Conservation (phyloP, 257 asterid species). For the Thymus quinquecostatus region DNA sequence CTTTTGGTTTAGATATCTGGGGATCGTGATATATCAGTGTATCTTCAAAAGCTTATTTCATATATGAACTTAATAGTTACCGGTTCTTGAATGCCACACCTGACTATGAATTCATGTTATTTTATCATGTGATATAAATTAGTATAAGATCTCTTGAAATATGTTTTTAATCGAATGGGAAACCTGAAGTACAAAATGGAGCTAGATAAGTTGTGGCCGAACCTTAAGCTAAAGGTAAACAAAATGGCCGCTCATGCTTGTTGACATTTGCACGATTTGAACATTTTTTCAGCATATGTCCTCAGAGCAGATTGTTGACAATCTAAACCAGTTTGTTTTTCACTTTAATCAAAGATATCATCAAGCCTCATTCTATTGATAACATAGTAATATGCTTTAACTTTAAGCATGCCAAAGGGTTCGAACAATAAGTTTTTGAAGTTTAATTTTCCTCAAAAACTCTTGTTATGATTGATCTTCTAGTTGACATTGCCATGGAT, state of each 20-base stretch:
- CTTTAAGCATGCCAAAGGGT: background rate
- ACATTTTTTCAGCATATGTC: background rate
- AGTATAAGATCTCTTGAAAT: background rate
- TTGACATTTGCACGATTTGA: background rate
- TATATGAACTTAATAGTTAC: background rate
- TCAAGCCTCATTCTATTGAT: background rate
- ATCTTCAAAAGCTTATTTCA: background rate
- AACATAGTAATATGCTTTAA: background rate
- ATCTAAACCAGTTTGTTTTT: background rate
- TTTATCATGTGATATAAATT: background rate
- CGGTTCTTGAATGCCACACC: background rate
- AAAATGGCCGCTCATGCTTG: background rate
- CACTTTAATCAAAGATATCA: background rate
- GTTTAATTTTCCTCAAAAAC: background rate
- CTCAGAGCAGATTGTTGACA: background rate
- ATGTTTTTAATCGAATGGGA: background rate
- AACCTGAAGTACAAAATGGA: background rate
- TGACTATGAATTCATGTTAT: slow-evolving; percentile 2
- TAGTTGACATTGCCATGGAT: background rate
- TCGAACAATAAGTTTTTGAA: background rate
- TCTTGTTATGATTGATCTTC: background rate
- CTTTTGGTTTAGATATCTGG: slow-evolving; percentile 7
- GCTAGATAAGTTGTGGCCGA: background rate
- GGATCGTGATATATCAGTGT: background rate
- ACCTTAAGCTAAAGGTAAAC: background rate